Conservation (phyloP, 768 basidiomycete species). For the Rhodocollybia butyracea region DNA sequence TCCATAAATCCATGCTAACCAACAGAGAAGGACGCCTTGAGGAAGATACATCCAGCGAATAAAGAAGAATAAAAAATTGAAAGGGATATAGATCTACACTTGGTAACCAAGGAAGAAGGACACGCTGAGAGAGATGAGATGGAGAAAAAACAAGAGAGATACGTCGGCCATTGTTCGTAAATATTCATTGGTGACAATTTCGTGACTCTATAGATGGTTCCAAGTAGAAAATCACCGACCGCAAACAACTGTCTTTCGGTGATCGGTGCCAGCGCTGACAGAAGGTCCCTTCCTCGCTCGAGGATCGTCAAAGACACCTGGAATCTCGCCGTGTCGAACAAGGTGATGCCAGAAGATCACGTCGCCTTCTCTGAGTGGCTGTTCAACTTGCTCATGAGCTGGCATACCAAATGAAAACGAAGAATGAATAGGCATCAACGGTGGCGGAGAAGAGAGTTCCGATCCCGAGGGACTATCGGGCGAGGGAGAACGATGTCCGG, state of each 20-base stretch:
- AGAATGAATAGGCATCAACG: conserved; percentile 21
- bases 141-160: too few species aligned
- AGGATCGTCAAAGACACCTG: conserved; percentile 60
- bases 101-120: neutral
- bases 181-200: neutral
- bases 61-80: conserved; percentile 10
- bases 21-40: too few species aligned
- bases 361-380: conserved; percentile 54
- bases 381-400: conserved; percentile 40
- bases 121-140: too few species aligned
- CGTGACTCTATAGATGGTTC: neutral
- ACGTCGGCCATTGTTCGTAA: neutral
- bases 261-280: neutral
- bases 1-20: conserved; percentile 8
- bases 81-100: neutral
- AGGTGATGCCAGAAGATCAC: conserved; percentile 78
- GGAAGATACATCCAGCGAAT: too few species aligned
- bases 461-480: neutral
- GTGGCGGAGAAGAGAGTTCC: conserved; percentile 19
- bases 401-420: conserved; percentile 20
- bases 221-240: conserved; percentile 26
- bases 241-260: conserved; percentile 17
- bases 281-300: conserved; percentile 38
- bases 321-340: conserved; percentile 66
- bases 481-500: conserved; percentile 15